phyloP scores from a whole-genome alignment of 345 rosid species.

The Eucalyptus urophylla region DNA sequence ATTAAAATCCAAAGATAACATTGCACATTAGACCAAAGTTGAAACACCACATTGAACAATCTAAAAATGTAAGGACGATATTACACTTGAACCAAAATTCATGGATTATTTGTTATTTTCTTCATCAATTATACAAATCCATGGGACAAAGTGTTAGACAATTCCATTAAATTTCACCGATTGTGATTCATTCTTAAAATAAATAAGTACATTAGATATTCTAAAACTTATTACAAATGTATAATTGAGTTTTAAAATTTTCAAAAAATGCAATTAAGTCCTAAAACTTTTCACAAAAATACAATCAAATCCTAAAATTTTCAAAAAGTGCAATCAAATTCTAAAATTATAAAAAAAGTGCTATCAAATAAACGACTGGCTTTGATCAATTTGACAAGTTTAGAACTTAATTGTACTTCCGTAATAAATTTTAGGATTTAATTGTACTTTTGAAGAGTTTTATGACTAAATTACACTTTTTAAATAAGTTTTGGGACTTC shows the following conservation, averaged over 20 bases:
- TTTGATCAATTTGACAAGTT: rapidly evolving
- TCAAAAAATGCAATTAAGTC: too few species aligned
- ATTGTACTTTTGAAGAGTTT: rapidly evolving
- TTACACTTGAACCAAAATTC: too few species aligned
- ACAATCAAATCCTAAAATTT: rapidly evolving
- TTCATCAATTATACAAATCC: background rate
- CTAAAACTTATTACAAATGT: too few species aligned
- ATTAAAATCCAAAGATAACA: too few species aligned
- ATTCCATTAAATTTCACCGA: background rate
- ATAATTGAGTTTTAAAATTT: rapidly evolving
- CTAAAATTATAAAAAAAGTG: too few species aligned
- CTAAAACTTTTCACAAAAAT: too few species aligned
- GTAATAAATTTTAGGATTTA: too few species aligned
- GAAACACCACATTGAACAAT: background rate
- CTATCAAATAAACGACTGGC: too few species aligned
- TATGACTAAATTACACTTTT: too few species aligned
- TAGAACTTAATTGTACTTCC: rapidly evolving
- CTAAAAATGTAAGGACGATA: too few species aligned
- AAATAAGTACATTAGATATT: too few species aligned
- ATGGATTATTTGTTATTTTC: too few species aligned
- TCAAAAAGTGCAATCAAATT: rapidly evolving
- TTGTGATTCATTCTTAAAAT: background rate
- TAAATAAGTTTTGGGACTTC: rapidly evolving
- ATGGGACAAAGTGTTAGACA: background rate
- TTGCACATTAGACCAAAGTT: background rate